Percentiles rank a stretch among this genome's conserved stretches.
Conservation (phyloP, 1,284 basidiomycete genomes). For the Neotropicomus parvogracilis region DNA sequence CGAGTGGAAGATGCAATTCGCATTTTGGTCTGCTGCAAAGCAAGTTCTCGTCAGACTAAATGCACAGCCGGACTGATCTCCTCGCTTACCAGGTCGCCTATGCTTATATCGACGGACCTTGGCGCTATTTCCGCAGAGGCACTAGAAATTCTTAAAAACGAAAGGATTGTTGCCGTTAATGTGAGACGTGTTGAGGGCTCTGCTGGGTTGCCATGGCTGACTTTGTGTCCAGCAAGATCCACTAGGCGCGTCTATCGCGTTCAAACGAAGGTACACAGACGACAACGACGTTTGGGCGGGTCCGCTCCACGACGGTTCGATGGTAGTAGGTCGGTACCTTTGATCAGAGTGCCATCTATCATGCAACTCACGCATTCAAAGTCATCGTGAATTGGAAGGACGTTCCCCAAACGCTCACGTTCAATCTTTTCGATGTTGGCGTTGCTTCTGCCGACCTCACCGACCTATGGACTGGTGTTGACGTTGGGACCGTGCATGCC, state of each 20-base stretch:
- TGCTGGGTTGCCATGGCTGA: background rate
- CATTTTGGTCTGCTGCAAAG: conserved; percentile 38
- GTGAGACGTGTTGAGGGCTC: background rate
- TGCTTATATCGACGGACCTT: conserved; percentile 14
- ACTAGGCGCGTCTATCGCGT: conserved; percentile 44
- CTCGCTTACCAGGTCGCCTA: conserved; percentile 7
- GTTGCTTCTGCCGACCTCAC: conserved; percentile 7
- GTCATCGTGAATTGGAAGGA: conserved; percentile 13
- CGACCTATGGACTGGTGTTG: conserved; percentile 6
- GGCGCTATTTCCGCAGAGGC: background rate
- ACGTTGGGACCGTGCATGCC: background rate
- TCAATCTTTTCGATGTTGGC: conserved; percentile 9
- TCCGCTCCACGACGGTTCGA: conserved; percentile 46
- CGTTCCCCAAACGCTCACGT: background rate
- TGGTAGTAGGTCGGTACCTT: conserved; percentile 39
- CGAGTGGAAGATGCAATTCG: conserved; percentile 49
- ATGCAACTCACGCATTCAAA: no score
- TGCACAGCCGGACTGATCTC: background rate
- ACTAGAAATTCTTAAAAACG: conserved; percentile 8
- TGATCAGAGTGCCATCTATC: no score
- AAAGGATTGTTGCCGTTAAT: conserved; percentile 8
- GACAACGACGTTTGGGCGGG: conserved; percentile 51
- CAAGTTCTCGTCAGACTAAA: background rate
- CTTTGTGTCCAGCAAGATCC: conserved; percentile 41
- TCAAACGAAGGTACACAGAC: conserved; percentile 47